These are phyloP conservation scores for Heterobasidion irregulare DNA, from an alignment of 1,284 basidiomycete species.

Conservation along the genomic window DNA sequence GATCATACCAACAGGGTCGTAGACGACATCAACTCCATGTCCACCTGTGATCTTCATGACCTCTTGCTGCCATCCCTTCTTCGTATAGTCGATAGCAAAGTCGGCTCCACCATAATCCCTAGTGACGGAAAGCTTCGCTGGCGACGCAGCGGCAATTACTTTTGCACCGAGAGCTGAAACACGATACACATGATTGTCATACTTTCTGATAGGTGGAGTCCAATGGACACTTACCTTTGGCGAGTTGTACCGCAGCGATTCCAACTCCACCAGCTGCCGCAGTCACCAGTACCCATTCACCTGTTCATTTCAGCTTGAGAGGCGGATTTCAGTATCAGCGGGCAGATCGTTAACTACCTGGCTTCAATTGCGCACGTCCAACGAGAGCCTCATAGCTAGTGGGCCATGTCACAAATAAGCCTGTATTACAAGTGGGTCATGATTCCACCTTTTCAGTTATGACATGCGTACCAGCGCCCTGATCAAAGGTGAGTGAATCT, in stretches of 20 bases:
- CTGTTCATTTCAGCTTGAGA: slow-evolving; percentile 24
- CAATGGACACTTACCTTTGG: slow-evolving; percentile 51
- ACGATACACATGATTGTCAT: slow-evolving; percentile 5
- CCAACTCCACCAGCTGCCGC: slow-evolving; percentile 93
- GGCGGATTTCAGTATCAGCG: neutral
- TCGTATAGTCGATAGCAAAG: slow-evolving; percentile 58
- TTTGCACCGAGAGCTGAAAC: slow-evolving; percentile 60
- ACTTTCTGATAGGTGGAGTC: neutral
- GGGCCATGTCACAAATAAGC: slow-evolving; percentile 78
- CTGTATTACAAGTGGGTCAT: slow-evolving; percentile 21
- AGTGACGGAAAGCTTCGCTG: slow-evolving; percentile 60
- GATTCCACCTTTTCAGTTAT: slow-evolving; percentile 2
- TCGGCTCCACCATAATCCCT: slow-evolving; percentile 67
- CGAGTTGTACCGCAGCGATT: slow-evolving; percentile 84
- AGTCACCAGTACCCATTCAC: slow-evolving; percentile 84
- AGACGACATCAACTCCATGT: slow-evolving; percentile 83
- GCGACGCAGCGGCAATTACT: slow-evolving; percentile 73
- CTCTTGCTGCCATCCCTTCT: slow-evolving; percentile 66
- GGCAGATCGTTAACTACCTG: slow-evolving; percentile 32
- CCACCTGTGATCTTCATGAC: slow-evolving; percentile 70
- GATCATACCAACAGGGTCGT: slow-evolving; percentile 83
- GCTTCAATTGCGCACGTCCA: slow-evolving; percentile 71
- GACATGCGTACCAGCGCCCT: slow-evolving; percentile 42
- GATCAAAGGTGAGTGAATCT: slow-evolving; percentile 53
- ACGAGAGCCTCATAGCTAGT: slow-evolving; percentile 88